Conservation (phyloP, 768 basidiomycete genomes). For the Suillus lakei region DNA sequence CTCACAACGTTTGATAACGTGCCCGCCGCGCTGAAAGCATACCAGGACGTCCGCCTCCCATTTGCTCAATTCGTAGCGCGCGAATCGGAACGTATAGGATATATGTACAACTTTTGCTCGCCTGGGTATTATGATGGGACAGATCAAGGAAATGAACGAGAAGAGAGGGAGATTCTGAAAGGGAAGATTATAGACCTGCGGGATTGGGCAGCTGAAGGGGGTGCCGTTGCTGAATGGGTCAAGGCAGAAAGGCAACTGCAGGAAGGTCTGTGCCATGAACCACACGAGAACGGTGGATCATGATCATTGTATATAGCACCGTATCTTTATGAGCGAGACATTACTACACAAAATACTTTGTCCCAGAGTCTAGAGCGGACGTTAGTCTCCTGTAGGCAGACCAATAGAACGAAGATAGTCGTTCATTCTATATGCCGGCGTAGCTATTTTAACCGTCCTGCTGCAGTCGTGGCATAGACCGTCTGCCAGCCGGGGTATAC, state of each 20-base stretch:
- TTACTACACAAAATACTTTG: too few relatives aligned
- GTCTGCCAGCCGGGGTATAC: too few relatives aligned
- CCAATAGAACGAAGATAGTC: too few relatives aligned
- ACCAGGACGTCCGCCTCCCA: conserved; percentile 24
- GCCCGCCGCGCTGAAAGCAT: conserved; percentile 17
- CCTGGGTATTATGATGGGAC: conserved; percentile 15
- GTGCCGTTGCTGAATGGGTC: conserved; percentile 15
- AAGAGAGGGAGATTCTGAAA: conserved; percentile 16
- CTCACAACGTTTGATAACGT: conserved; percentile 13
- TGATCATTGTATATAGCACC: too few relatives aligned
- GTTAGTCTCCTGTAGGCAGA: too few relatives aligned
- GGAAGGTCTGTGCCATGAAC: background rate
- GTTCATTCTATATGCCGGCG: too few relatives aligned
- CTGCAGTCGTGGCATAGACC: too few relatives aligned
- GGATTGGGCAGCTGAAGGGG: conserved; percentile 22
- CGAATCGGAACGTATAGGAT: conserved; percentile 15
- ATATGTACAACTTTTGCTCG: conserved; percentile 20
- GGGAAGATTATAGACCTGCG: conserved; percentile 17
- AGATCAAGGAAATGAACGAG: conserved; percentile 2
- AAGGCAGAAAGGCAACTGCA: conserved; percentile 11
- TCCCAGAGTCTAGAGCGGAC: too few relatives aligned
- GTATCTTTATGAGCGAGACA: too few relatives aligned
- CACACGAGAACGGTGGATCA: background rate
- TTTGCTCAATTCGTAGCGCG: conserved; percentile 16
- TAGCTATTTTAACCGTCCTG: too few relatives aligned